These are phyloP conservation scores for Kandelia obovata DNA, from an alignment of 345 rosid species.

Conservation along the genomic window DNA sequence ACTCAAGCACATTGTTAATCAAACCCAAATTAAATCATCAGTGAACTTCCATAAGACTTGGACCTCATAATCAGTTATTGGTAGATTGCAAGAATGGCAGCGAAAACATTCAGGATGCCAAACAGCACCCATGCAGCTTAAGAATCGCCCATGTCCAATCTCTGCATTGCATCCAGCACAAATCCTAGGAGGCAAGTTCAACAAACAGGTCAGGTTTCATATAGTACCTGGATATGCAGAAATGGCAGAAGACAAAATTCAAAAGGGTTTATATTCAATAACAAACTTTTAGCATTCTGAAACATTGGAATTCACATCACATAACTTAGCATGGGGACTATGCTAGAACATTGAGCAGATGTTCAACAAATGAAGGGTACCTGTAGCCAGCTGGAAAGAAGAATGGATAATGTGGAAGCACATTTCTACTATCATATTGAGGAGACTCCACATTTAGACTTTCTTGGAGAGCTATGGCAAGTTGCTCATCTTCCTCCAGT, in stretches of 20 bases:
- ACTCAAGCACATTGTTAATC: slow-evolving; percentile 11
- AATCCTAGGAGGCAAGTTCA: slow-evolving; percentile 45
- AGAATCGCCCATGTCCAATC: slow-evolving; percentile 83
- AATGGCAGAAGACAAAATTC: slow-evolving; percentile 1
- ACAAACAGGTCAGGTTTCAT: slow-evolving; percentile 19
- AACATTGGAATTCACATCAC: not conserved
- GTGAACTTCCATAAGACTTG: slow-evolving; percentile 11
- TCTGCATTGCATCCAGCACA: slow-evolving; percentile 91
- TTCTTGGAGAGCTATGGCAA: slow-evolving; percentile 88
- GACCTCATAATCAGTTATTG: slow-evolving; percentile 79
- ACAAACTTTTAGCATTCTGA: not conserved
- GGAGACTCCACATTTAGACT: slow-evolving; percentile 62
- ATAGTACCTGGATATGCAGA: not conserved
- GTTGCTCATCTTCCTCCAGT: slow-evolving; percentile 83
- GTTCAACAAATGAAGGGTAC: slow-evolving; percentile 33
- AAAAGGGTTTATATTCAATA: not conserved
- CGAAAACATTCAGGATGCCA: slow-evolving; percentile 93
- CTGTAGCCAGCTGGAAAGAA: slow-evolving; percentile 54
- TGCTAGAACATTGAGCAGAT: not conserved
- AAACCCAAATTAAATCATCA: slow-evolving; percentile 9
- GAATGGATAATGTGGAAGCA: slow-evolving; percentile 53
- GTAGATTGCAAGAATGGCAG: slow-evolving; percentile 67
- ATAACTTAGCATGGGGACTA: not conserved
- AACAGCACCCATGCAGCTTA: slow-evolving; percentile 69
- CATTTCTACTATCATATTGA: slow-evolving; percentile 37